These are phyloP conservation scores for Ascochyta clinopodiicola DNA, from an alignment of 2,329 filamentous ascomycete genomes.

Conservation along the genomic window DNA sequence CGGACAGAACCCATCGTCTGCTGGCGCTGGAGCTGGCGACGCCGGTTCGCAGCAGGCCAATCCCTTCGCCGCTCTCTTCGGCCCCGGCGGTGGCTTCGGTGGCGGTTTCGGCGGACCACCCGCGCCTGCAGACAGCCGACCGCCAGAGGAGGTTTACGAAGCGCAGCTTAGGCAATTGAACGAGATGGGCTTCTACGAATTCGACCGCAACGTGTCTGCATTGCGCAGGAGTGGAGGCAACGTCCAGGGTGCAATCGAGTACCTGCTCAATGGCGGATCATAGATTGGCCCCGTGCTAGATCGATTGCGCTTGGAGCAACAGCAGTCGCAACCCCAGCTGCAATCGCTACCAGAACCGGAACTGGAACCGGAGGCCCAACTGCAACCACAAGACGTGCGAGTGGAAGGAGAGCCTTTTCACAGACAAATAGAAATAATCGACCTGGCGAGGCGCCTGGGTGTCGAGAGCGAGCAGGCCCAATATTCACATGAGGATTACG, in stretches of 20 bases:
- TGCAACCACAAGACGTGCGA: not conserved
- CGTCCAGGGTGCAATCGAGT: conserved; percentile 89
- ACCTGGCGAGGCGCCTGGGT: not conserved
- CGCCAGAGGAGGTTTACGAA: conserved; percentile 92
- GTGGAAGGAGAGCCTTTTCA: not conserved
- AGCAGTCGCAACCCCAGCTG: not conserved
- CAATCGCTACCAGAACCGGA: not conserved
- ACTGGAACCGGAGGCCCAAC: not conserved
- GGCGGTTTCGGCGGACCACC: conserved; percentile 46
- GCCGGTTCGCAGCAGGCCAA: conserved; percentile 34
- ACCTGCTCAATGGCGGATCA: conserved; percentile 57
- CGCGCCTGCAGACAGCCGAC: conserved; percentile 77
- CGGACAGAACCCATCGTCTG: conserved; percentile 51
- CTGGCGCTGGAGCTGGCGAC: conserved; percentile 40
- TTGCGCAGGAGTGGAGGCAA: conserved; percentile 88
- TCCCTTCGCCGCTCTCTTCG: conserved; percentile 53
- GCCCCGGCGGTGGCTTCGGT: conserved; percentile 52
- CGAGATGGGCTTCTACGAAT: conserved; percentile 99
- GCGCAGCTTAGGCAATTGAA: conserved; percentile 91
- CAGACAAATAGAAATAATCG: not conserved
- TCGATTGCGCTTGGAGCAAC: conserved; percentile 7
- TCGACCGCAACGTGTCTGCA: conserved; percentile 89
- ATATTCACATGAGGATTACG: conserved; percentile 11
- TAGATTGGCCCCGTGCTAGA: conserved; percentile 24
- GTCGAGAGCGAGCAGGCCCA: not conserved